Conservation (phyloP, 2,329 filamentous ascomycete species). For the Penicillium sp. region DNA sequence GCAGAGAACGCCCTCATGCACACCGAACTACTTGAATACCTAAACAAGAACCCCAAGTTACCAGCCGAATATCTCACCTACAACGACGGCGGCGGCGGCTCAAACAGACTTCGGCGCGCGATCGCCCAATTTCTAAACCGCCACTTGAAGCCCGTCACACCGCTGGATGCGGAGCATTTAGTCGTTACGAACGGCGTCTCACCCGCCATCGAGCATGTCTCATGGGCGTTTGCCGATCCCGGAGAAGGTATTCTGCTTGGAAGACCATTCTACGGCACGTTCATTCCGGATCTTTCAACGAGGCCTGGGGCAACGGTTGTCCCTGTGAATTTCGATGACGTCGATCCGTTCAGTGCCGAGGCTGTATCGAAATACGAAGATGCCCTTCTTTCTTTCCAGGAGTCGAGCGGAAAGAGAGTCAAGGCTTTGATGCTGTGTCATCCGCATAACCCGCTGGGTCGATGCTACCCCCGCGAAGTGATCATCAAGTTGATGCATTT, state of each 20-base stretch:
- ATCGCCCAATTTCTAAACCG: conserved; percentile 43
- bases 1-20: conserved; percentile 63
- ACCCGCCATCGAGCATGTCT: conserved; percentile 43
- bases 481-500: conserved; percentile 55
- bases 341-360: conserved; percentile 51
- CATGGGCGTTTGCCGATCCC: conserved; percentile 41
- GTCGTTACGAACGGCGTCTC: conserved; percentile 46
- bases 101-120: conserved; percentile 32
- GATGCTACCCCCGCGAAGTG: conserved; percentile 52
- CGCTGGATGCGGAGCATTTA: conserved; percentile 38
- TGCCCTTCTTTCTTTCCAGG: conserved; percentile 46
- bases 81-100: conserved; percentile 45
- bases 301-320: conserved; percentile 53
- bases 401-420: conserved; percentile 49
- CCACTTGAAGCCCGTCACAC: conserved; percentile 37
- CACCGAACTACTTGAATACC: conserved; percentile 50
- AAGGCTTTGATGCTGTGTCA: conserved; percentile 57
- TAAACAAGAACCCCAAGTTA: conserved; percentile 47
- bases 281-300: conserved; percentile 53
- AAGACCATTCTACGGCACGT: conserved; percentile 54
- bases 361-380: conserved; percentile 56
- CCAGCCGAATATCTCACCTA: conserved; percentile 45
- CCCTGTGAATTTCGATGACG: conserved; percentile 52
- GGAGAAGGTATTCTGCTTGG: conserved; percentile 47
- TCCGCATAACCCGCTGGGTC: conserved; percentile 60